A percentile compares a stretch with the other conserved stretches of the same genome.
Conservation (phyloP, 305 asterid genomes). For the Vinca major region DNA sequence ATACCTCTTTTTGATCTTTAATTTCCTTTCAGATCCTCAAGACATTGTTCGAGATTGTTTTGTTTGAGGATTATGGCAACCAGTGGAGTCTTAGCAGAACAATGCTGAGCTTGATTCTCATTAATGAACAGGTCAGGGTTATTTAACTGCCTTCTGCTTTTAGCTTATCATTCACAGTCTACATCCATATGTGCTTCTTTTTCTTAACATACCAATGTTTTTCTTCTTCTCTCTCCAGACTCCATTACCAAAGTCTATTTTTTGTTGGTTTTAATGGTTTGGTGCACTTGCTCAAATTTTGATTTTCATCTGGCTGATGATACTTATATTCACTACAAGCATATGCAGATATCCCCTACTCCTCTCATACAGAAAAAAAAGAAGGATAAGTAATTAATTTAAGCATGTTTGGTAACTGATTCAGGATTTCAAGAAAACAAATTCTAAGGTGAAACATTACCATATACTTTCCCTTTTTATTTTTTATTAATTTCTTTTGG, state of each 20-base stretch:
- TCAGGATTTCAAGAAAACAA: not conserved
- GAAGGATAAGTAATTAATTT: not conserved
- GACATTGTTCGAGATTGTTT: slow-evolving; percentile 85
- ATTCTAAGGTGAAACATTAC: not conserved
- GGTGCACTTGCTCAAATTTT: not conserved
- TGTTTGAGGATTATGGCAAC: slow-evolving; percentile 87
- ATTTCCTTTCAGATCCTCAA: slow-evolving; percentile 60
- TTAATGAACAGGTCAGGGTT: slow-evolving; percentile 67
- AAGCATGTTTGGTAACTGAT: not conserved
- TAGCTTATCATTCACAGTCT: not conserved
- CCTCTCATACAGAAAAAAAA: not conserved
- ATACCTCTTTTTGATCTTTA: slow-evolving; percentile 2
- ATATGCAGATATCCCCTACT: not conserved
- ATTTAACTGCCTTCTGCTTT: slow-evolving; percentile 11
- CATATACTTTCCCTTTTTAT: not conserved
- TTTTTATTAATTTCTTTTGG: not conserved
- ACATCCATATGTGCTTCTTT: not conserved
- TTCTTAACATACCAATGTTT: not conserved
- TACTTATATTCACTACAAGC: not conserved
- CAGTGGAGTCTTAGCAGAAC: slow-evolving; percentile 98
- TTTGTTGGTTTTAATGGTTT: not conserved
- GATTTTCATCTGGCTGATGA: not conserved
- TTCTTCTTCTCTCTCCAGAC: not conserved
- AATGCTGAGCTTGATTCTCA: slow-evolving; percentile 87
- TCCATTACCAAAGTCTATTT: not conserved